Evolutionary conservation across 2,329 filamentous ascomycete genomes (phyloP), one percentile per base, ranked within the genome.

Genomic region (Talaromyces piceae): DNA sequence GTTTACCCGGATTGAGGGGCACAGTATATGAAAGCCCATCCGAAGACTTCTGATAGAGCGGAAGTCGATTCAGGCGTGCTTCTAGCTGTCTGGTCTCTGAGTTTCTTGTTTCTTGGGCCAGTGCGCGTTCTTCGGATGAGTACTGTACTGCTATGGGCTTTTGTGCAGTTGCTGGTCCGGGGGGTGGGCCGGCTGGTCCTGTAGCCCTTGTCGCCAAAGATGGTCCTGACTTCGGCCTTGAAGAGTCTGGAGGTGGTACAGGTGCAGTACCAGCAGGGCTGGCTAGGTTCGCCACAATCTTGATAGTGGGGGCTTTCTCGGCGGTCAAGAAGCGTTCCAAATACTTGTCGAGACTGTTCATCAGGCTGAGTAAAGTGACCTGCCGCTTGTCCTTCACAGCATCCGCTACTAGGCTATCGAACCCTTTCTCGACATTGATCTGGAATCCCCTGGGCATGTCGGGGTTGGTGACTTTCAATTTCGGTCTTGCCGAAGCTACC

Each of bases 371-470:
- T 0, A 93, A 69, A 0, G 84, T 88, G 5, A 63, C 62, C 46
- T 58, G 59, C 16, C 59, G 55, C 44, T 61, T 60, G 18, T 70
- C 76, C 4, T 71, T 71, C 39, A 77, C 74, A 41, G 66, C 61
- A 25, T 79, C 77, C 37, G 76, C 67, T 0, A 81, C 80, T 47
- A 91, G 75, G 33, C 70, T 74, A 54, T 84, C 80, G 72, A 88
- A 93, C 7, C 87, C 87, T 56, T 74, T 77, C 63, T 90, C 86
- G 31, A 93, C 79, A 67, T 91, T 91, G 66, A 87, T 79, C 60
- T 84, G 79, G 63, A 86, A 91, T 1, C 82, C 84, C 54, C 83
- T 74, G 2, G 83, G 84, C 59, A 89, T 87, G 58, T 83, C 83
- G 56, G 79, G 77, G 62, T 91, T 90, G 53, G 70, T 73, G 47